Evolutionary conservation across 768 basidiomycete species (phyloP).

Genomic region (Clavaria fumosa): DNA sequence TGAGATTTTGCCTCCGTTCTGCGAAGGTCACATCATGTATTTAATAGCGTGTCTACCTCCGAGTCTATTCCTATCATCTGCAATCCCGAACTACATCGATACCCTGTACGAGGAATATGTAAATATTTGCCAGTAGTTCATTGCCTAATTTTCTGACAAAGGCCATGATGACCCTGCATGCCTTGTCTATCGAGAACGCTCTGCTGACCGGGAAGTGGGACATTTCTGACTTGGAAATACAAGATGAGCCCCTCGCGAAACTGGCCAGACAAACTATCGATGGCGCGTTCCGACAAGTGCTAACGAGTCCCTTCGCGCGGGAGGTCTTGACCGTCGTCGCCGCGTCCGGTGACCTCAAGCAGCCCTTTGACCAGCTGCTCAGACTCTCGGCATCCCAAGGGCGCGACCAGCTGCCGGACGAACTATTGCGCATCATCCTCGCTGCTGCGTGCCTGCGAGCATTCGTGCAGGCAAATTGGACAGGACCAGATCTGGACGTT

Average conservation of each 20-base stretch:
- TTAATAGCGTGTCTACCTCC: no score
- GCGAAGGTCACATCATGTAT: no score
- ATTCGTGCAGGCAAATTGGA: conserved; percentile 93
- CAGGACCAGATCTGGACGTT: conserved; percentile 73
- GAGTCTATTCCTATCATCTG: no score
- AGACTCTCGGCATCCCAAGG: conserved; percentile 11
- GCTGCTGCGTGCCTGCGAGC: conserved; percentile 75
- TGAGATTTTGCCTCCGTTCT: no score
- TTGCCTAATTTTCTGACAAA: no score
- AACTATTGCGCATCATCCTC: conserved; percentile 43
- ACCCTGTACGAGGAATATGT: no score
- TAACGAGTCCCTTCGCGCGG: conserved; percentile 31
- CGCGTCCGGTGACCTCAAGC: conserved; percentile 13
- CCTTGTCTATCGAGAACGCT: conserved; percentile 33
- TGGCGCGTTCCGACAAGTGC: conserved; percentile 39
- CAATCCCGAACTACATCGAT: no score
- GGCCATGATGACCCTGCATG: no score
- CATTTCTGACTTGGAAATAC: conserved; percentile 11
- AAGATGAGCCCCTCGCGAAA: conserved; percentile 15
- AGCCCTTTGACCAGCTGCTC: conserved; percentile 21
- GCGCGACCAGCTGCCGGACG: conserved; percentile 26
- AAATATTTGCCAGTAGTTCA: no score
- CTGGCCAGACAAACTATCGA: conserved; percentile 42
- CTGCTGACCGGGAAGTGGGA: conserved; percentile 39
- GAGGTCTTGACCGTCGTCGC: conserved; percentile 27